Conservation (phyloP, 305 asterid genomes). For the Plantago coronopus region DNA sequence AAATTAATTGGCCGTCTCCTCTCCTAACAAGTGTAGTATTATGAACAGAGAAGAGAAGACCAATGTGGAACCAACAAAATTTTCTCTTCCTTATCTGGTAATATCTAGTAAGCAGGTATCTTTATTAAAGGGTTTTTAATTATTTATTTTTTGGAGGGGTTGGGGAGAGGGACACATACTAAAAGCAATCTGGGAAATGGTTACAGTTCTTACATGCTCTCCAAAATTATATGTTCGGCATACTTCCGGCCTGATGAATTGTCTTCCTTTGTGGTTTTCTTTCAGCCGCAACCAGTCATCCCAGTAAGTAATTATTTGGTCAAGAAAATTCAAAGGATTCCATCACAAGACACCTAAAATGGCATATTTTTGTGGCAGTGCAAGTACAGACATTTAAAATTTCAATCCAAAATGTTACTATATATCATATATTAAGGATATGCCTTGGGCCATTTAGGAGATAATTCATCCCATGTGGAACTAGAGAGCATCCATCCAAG, state of each 20-base stretch:
- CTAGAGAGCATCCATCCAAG: constrained; percentile 98
- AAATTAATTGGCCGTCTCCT: no score
- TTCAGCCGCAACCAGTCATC: constrained; percentile 96
- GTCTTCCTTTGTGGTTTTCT: constrained; percentile 85
- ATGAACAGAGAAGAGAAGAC: no score
- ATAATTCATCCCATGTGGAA: constrained; percentile 90
- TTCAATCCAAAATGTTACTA: constrained; percentile 13
- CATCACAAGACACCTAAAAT: constrained; percentile 15
- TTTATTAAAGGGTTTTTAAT: not conserved
- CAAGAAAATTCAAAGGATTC: constrained; percentile 51
- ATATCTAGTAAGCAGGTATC: not conserved
- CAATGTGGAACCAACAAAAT: no score
- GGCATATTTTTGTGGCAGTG: not conserved
- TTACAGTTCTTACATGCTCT: constrained; percentile 70
- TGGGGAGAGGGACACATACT: not conserved
- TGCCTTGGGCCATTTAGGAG: constrained; percentile 99
- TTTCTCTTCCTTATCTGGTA: no score
- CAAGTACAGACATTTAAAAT: constrained; percentile 8
- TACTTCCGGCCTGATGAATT: constrained; percentile 95
- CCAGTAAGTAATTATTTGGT: constrained; percentile 85
- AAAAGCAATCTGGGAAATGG: constrained; percentile 22
- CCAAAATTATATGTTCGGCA: constrained; percentile 98
- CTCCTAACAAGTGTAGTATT: no score
- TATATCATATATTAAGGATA: constrained; percentile 57
- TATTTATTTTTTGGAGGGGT: no score